These are phyloP conservation scores for Pterothamnion heteromorphum DNA, from an alignment of 31 red algal species.

Conservation along the genomic window DNA sequence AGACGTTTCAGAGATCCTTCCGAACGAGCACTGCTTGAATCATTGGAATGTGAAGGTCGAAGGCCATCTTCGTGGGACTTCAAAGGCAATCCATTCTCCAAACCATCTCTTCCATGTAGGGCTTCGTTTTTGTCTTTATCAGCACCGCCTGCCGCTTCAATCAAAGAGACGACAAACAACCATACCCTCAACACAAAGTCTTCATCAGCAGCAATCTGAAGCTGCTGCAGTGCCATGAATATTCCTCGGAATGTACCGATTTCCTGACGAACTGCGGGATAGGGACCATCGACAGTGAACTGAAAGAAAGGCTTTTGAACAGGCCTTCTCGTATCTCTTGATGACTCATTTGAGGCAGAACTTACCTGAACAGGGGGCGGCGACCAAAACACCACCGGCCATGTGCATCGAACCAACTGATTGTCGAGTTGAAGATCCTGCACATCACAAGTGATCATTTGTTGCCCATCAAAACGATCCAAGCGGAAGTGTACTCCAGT, in stretches of 20 bases:
- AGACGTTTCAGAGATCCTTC: conserved; percentile 55
- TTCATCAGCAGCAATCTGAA: conserved; percentile 80
- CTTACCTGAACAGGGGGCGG: conserved; percentile 50
- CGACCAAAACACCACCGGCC: conserved; percentile 93
- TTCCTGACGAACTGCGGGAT: conserved; percentile 47
- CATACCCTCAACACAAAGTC: conserved; percentile 78
- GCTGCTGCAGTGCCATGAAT: conserved; percentile 77
- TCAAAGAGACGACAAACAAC: conserved; percentile 68
- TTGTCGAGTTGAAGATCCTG: conserved; percentile 96
- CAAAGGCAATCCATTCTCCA: conserved; percentile 48
- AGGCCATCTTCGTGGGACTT: background rate
- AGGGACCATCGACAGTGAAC: conserved; percentile 69
- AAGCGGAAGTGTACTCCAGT: conserved; percentile 74
- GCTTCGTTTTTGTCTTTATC: conserved; percentile 57
- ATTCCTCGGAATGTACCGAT: conserved; percentile 79
- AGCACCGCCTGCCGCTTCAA: conserved; percentile 71
- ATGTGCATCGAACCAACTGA: conserved; percentile 76
- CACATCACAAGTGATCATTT: conserved; percentile 65
- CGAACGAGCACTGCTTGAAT: background rate
- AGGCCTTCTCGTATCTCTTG: background rate
- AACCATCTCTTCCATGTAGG: conserved; percentile 56
- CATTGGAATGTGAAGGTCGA: background rate
- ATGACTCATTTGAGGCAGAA: background rate
- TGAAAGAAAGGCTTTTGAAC: conserved; percentile 76
- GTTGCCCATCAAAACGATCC: conserved; percentile 74